Conservation (phyloP, 2,329 filamentous ascomycete genomes). For the Pseudopithomyces maydicus region DNA sequence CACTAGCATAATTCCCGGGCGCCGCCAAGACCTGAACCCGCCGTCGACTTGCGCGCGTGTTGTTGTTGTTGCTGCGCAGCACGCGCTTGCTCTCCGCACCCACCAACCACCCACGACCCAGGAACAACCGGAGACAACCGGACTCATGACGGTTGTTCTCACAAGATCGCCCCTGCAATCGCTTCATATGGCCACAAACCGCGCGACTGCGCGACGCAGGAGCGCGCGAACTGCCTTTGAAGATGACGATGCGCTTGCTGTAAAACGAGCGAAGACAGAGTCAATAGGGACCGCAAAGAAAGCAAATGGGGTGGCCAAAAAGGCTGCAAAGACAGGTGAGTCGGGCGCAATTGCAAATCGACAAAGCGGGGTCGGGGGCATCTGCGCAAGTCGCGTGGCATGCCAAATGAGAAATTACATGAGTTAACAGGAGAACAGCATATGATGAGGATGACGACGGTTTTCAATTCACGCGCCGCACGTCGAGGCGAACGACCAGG, state of each 20-base stretch:
- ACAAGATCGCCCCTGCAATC: conserved; percentile 50
- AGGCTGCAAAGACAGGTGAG: conserved; percentile 43
- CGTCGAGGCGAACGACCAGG: conserved; percentile 43
- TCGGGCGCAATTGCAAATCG: conserved; percentile 6
- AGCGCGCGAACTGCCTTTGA: conserved; percentile 53
- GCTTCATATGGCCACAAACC: conserved; percentile 55
- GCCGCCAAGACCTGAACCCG: neutral
- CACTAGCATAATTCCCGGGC: conserved; percentile 11
- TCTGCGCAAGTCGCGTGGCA: conserved; percentile 9
- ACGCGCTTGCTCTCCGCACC: conserved; percentile 38
- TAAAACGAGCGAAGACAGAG: conserved; percentile 50
- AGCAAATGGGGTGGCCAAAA: conserved; percentile 41
- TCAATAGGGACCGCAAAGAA: conserved; percentile 44
- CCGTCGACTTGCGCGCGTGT: conserved; percentile 10
- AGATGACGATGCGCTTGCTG: conserved; percentile 50
- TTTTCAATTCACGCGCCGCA: conserved; percentile 54
- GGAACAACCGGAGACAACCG: conserved; percentile 39
- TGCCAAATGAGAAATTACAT: conserved; percentile 6
- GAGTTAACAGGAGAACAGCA: conserved; percentile 35
- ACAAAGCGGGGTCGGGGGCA: conserved; percentile 1
- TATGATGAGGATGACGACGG: conserved; percentile 55
- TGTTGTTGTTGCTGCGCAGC: conserved; percentile 30
- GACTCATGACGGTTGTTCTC: conserved; percentile 43
- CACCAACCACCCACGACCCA: conserved; percentile 23
- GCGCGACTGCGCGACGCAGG: conserved; percentile 50